Percentiles rank a stretch among this genome's conserved stretches.
Evolutionary conservation across 257 asterid genomes (phyloP).

Genomic region (Rehmannia glutinosa): DNA sequence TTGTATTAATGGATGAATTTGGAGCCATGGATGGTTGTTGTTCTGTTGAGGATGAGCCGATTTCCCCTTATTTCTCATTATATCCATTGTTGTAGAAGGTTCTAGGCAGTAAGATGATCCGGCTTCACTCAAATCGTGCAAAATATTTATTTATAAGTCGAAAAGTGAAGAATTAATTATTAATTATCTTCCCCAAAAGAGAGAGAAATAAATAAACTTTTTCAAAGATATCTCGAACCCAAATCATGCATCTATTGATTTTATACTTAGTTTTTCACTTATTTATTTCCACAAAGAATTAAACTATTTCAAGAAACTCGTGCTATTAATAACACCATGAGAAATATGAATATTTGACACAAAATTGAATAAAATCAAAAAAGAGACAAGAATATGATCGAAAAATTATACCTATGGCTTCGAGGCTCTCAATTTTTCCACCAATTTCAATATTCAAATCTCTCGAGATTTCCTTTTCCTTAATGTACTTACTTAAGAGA

Average conservation of each 20-base stretch:
- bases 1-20: too few species aligned
- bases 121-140: conserved; percentile 37
- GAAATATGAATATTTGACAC: background rate
- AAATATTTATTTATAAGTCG: too few species aligned
- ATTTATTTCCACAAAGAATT: background rate
- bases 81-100: too few species aligned
- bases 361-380: background rate
- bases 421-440: conserved; percentile 38
- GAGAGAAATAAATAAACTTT: background rate
- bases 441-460: conserved; percentile 53
- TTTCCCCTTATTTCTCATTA: too few species aligned
- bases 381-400: background rate
- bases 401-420: conserved; percentile 31
- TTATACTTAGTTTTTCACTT: background rate
- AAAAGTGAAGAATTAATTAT: background rate
- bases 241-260: conserved; percentile 6
- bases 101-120: conserved; percentile 19
- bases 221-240: background rate
- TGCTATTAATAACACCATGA: background rate
- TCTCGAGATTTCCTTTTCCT: conserved; percentile 46
- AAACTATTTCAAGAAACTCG: background rate
- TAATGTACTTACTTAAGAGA: conserved; percentile 58
- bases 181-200: background rate
- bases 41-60: too few species aligned
- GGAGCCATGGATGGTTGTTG: too few species aligned